Base-by-base conservation (phyloP, 2,329 filamentous ascomycete genomes). In the Apiospora aurea region DNA sequence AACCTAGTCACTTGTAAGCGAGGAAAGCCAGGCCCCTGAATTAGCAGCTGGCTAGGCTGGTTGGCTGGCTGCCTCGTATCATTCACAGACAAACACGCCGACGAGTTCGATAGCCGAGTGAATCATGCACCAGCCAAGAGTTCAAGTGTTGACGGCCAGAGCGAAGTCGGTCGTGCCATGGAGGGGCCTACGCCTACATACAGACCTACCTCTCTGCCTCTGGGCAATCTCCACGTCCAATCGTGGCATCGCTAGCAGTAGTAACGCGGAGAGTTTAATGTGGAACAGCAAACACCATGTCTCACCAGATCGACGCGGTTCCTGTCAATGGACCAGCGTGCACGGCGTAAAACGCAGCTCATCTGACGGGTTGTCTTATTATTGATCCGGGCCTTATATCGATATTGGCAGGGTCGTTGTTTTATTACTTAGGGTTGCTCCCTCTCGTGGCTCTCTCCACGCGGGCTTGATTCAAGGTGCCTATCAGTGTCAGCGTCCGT, bases 381-480 rank as follows among this genome's bases (percentile, higher is more conserved):
- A 57, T 57, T 57, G 26, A 34, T 57, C 51, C 29, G 14, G 51
- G 51, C 51, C 24, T 57, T 57, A 57, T 29, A 57, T 29, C 13
- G 14, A 64, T 64, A 64, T 13, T 38, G 18, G 53, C 13, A 38
- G 53, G 29, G 53, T 8, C 53, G 10, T 61, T 10, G 6, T 38
- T 61, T 61, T 21, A 61, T 11, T 43, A 38, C 34, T 61, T 61
- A 61, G 53, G 53, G 53, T 61, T 61, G 53, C 41, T 43, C 41
- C 41, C 41, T 43, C 41, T 43, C 10, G 41, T 43, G 8, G 16
- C 53, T 34, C 53, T 61, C 29, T 34, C 53, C 53, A 61, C 53
- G 38, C 7, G 26, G 10, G 29, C 16, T 61, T 16, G 11, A 16
- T 61, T 38, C 34, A 38, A 38, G 34, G 1, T 38, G 34, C 7